These are phyloP conservation scores for Ramaria rubella DNA, from an alignment of 768 basidiomycete genomes.

Conservation along the genomic window DNA sequence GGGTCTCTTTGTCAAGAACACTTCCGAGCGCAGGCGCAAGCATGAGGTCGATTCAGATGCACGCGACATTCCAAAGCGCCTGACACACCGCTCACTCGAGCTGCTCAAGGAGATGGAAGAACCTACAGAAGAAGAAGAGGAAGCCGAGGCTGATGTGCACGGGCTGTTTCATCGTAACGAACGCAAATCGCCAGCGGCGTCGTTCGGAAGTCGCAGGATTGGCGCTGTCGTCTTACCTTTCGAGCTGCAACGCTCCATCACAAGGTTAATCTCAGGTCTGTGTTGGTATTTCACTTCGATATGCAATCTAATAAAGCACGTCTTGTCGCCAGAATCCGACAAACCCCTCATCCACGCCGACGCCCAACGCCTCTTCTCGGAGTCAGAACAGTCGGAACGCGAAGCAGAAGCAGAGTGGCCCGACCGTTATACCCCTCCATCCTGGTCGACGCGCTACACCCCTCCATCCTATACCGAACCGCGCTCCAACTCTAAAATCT, in stretches of 20 bases:
- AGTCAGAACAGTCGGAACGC: background rate
- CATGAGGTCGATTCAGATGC: too few relatives aligned
- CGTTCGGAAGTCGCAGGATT: slow-evolving; percentile 67
- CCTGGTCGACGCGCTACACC: slow-evolving; percentile 11
- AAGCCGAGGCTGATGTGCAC: slow-evolving; percentile 15
- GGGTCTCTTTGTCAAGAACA: slow-evolving; percentile 10
- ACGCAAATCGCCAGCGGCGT: slow-evolving; percentile 74
- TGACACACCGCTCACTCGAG: too few relatives aligned
- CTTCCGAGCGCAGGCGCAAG: too few relatives aligned
- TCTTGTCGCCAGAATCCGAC: slow-evolving; percentile 43
- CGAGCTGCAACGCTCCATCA: slow-evolving; percentile 64
- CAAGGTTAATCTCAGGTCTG: slow-evolving; percentile 59
- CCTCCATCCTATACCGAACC: slow-evolving; percentile 9
- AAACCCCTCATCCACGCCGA: slow-evolving; percentile 61
- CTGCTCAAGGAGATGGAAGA: background rate
- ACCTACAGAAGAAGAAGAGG: background rate
- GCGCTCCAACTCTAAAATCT: slow-evolving; percentile 2
- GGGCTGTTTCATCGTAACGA: slow-evolving; percentile 21
- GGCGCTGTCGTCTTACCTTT: slow-evolving; percentile 67
- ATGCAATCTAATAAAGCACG: slow-evolving; percentile 17
- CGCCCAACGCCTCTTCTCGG: slow-evolving; percentile 60
- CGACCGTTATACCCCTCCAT: slow-evolving; percentile 4
- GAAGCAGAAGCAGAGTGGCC: slow-evolving; percentile 25
- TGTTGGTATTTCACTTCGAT: background rate
- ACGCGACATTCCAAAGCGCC: too few relatives aligned